phyloP scores from a whole-genome alignment of 2,329 filamentous ascomycete species.

The Septoria linicola region DNA sequence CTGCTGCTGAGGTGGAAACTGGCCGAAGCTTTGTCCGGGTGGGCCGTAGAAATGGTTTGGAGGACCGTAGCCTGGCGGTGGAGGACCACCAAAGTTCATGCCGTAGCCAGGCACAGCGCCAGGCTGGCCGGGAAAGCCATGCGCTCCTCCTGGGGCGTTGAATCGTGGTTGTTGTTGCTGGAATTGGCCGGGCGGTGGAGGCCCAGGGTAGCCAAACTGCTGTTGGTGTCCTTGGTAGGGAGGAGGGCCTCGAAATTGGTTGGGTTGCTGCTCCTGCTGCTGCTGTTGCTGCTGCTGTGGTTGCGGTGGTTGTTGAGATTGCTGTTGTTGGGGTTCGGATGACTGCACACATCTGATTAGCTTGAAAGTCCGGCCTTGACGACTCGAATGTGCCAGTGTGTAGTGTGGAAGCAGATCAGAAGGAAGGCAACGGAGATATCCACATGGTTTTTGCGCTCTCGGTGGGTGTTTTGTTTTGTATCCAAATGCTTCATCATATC shows the following conservation, averaged over 20 bases:
- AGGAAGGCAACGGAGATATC: constrained; percentile 98
- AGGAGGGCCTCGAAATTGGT: constrained; percentile 41
- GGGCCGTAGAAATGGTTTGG: constrained; percentile 22
- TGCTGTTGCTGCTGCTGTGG: constrained; percentile 27
- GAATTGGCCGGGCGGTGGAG: constrained; percentile 39
- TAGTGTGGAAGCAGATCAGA: constrained; percentile 61
- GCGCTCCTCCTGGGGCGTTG: constrained; percentile 44
- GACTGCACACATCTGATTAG: constrained; percentile 9
- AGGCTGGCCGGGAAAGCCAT: constrained; percentile 46
- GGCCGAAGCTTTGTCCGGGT: constrained; percentile 38
- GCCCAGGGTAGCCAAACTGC: constrained; percentile 41
- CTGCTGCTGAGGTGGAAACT: constrained; percentile 42
- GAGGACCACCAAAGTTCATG: constrained; percentile 63
- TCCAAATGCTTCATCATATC: constrained; percentile 95
- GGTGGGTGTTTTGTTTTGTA: constrained; percentile 84
- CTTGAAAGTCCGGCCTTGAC: not conserved
- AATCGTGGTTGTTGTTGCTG: constrained; percentile 52
- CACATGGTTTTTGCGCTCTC: constrained; percentile 94
- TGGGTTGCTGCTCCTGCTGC: constrained; percentile 27
- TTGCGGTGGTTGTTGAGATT: constrained; percentile 21
- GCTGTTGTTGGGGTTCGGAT: constrained; percentile 16
- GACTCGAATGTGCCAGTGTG: constrained; percentile 13
- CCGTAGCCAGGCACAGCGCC: constrained; percentile 59
- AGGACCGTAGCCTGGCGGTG: constrained; percentile 31
- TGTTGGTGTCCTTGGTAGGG: constrained; percentile 41